Evolutionary conservation across 805 yeast species (phyloP), one percentile per base, ranked within the genome.

Genomic region (Yamadazyma kitorensis): DNA sequence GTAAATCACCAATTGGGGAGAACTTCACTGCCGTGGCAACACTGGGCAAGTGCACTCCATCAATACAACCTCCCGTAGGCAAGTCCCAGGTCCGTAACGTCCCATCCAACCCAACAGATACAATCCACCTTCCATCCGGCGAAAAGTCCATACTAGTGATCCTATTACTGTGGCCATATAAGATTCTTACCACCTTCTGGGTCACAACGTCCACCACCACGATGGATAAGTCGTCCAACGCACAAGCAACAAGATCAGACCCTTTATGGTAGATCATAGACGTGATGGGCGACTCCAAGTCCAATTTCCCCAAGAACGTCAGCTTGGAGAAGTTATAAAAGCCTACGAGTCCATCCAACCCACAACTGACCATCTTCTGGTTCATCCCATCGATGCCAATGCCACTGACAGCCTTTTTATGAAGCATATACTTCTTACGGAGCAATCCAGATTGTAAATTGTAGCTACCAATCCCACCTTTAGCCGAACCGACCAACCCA

Each of bases 71-170:
- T 31, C 98, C 98, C 1, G 96, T 84, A 26, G 98, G 98, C 40
- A 93, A 73, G 57, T 93, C 98, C 98, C 98, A 93, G 0, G 96
- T 87, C 51, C 98, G 76, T 31, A 93, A 69, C 0, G 98, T 88
- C 2, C 86, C 72, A 55, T 93, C 99, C 40, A 88, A 67, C 1
- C 88, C 74, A 1, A 86, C 80, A 16, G 93, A 78, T 6, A 93
- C 80, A 22, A 93, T 64, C 97, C 98, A 93, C 56, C 97, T 78
- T 22, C 97, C 98, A 56, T 89, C 91, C 4, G 96, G 94, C 3
- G 95, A 81, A 53, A 93, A 91, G 55, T 86, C 97, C 55, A 91
- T 59, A 1, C 86, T 73, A 0, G 97, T 88, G 44, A 93, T 80
- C 51, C 96, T 73, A 58, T 89, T 88, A 9, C 82, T 72, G 54